Percentiles rank a stretch among this genome's conserved stretches.
phyloP scores from a whole-genome alignment of 441 rosid species.

The Populus hybrid region DNA sequence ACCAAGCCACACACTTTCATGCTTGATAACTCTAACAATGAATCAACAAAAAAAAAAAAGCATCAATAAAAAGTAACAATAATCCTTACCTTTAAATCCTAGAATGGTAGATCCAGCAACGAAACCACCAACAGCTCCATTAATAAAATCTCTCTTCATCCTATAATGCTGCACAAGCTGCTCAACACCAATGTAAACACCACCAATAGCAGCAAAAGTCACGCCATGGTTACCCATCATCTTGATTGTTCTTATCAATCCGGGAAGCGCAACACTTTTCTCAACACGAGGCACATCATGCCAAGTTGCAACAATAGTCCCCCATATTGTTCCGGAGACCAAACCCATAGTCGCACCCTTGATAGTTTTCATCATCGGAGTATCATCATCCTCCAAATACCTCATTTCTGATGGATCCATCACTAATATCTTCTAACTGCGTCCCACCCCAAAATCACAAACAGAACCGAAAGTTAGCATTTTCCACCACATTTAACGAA shows the following conservation, averaged over 20 bases:
- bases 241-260: conserved; percentile 74
- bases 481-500: not conserved
- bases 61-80: not conserved
- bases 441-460: conserved; percentile 7
- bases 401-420: conserved; percentile 85
- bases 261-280: conserved; percentile 87
- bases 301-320: conserved; percentile 90
- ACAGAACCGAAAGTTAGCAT: conserved; percentile 8
- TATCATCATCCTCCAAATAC: conserved; percentile 79
- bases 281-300: conserved; percentile 92
- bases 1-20: not conserved
- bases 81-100: conserved; percentile 60
- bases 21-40: not conserved
- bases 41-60: not conserved
- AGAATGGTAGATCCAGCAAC: conserved; percentile 84
- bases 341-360: conserved; percentile 90
- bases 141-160: conserved; percentile 77
- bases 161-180: conserved; percentile 67
- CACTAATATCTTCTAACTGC: conserved; percentile 21
- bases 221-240: conserved; percentile 93
- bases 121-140: conserved; percentile 91
- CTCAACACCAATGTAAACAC: conserved; percentile 90
- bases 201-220: conserved; percentile 94
- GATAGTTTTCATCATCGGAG: conserved; percentile 63
- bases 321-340: conserved; percentile 74